phyloP scores from a whole-genome alignment of 306 rosid species.

The Prunus fruticosa region DNA sequence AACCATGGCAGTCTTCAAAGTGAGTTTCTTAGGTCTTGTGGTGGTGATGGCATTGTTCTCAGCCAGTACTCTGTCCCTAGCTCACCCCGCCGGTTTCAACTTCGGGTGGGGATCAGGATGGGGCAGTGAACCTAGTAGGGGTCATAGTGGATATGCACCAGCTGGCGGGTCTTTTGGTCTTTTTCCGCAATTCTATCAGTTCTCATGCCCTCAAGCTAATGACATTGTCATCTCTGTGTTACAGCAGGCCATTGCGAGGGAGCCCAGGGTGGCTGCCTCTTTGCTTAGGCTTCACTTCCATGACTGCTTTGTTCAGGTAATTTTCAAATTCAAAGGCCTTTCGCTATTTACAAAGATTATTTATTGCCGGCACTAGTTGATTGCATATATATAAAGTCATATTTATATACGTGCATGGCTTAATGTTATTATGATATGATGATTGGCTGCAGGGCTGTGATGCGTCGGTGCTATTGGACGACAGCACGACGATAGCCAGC shows the following conservation, averaged over 20 bases:
- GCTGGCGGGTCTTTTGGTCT: slow-evolving; percentile 44
- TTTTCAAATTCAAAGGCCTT: neutral
- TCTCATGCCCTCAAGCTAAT: slow-evolving; percentile 75
- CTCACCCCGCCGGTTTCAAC: slow-evolving; percentile 55
- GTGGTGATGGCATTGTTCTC: slow-evolving; percentile 29
- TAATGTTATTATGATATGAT: too few species aligned
- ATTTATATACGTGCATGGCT: too few species aligned
- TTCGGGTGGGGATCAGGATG: slow-evolving; percentile 45
- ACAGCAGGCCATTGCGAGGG: slow-evolving; percentile 53
- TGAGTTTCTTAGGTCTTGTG: slow-evolving; percentile 11
- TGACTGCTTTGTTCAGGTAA: slow-evolving; percentile 79
- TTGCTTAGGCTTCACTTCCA: slow-evolving; percentile 83
- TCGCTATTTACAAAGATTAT: too few species aligned
- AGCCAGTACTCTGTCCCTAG: slow-evolving; percentile 18
- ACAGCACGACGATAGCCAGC: slow-evolving; percentile 43
- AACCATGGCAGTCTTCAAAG: slow-evolving; percentile 40
- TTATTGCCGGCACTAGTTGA: too few species aligned
- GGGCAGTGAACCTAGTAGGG: slow-evolving; percentile 1
- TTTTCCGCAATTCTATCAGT: slow-evolving; percentile 61
- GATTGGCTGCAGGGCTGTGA: slow-evolving; percentile 58
- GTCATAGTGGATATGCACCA: slow-evolving; percentile 33
- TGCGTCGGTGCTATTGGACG: slow-evolving; percentile 70
- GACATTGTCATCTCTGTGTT: slow-evolving; percentile 80
- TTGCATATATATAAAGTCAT: too few species aligned
- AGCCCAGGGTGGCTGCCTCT: slow-evolving; percentile 73